Evolutionary conservation across 495 filamentous ascomycete genomes (phyloP).

Genomic region (Pyrenula aspistea): DNA sequence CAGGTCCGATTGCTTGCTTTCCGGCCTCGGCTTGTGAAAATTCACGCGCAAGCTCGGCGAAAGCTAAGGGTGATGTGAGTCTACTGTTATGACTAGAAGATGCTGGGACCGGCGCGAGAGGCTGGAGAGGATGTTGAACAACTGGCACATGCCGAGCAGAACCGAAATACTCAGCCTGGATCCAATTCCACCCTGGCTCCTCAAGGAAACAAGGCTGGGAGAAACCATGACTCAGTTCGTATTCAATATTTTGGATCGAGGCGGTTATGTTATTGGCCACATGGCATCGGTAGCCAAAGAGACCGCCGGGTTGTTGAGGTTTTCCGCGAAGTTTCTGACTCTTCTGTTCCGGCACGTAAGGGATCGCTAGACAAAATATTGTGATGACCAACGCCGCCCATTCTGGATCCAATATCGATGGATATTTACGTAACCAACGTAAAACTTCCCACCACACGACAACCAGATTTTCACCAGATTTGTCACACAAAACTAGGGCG

Average conservation of each 20-base stretch:
- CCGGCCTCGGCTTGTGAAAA: slow-evolving; percentile 48
- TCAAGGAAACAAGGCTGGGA: slow-evolving; percentile 53
- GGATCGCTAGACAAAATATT: slow-evolving; percentile 50
- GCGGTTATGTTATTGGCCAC: slow-evolving; percentile 41
- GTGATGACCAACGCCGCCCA: slow-evolving; percentile 70
- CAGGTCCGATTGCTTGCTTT: slow-evolving; percentile 30
- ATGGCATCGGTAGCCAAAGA: slow-evolving; percentile 50
- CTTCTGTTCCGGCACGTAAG: slow-evolving; percentile 22
- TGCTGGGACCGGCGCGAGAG: too few species aligned
- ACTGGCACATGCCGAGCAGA: not conserved
- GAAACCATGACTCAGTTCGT: slow-evolving; percentile 30
- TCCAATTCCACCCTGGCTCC: slow-evolving; percentile 61
- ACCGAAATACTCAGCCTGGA: slow-evolving; percentile 12
- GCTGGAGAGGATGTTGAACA: not conserved
- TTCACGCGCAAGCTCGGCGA: slow-evolving; percentile 31
- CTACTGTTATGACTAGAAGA: not conserved
- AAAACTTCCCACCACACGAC: slow-evolving; percentile 67
- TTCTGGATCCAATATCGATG: slow-evolving; percentile 45
- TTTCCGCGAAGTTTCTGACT: slow-evolving; percentile 24
- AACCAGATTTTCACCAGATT: slow-evolving; percentile 50
- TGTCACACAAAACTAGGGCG: slow-evolving; percentile 47
- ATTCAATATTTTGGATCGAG: slow-evolving; percentile 49
- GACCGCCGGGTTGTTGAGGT: slow-evolving; percentile 33
- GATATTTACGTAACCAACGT: slow-evolving; percentile 48
- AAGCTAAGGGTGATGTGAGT: slow-evolving; percentile 9